Evolutionary conservation across 2,329 filamentous ascomycete genomes (phyloP).

Genomic region (Arachnopeziza araneosa): DNA sequence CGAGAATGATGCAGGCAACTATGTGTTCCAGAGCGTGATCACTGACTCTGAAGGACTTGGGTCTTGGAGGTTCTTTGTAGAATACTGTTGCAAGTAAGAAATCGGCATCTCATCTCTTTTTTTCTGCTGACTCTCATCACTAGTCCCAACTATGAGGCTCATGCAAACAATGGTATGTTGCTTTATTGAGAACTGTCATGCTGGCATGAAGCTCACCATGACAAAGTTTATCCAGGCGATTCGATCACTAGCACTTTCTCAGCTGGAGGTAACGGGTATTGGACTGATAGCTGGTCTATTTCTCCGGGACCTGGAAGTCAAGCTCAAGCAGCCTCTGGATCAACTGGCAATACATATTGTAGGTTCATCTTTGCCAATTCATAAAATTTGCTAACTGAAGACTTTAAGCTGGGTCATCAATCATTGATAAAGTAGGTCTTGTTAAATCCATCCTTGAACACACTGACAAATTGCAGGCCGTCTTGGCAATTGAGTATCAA

Average conservation of each 20-base stretch:
- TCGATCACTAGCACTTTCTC: slow-evolving; percentile 18
- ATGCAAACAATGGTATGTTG: slow-evolving; percentile 10
- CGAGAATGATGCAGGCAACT: slow-evolving; percentile 11
- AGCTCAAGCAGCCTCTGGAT: slow-evolving; percentile 8
- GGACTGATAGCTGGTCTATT: slow-evolving; percentile 19
- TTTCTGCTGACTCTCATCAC: background rate
- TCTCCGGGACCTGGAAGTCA: slow-evolving; percentile 10
- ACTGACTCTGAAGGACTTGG: slow-evolving; percentile 17
- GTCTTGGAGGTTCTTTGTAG: slow-evolving; percentile 19
- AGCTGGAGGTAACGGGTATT: slow-evolving; percentile 9
- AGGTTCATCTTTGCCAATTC: background rate
- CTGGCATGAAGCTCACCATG: background rate
- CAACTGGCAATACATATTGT: slow-evolving; percentile 15
- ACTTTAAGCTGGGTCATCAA: background rate
- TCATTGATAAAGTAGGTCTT: background rate
- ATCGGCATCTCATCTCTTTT: background rate
- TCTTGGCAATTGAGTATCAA: slow-evolving; percentile 9
- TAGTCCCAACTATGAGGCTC: slow-evolving; percentile 16
- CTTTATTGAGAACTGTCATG: background rate
- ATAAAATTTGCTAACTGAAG: background rate
- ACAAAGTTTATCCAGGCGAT: slow-evolving; percentile 18
- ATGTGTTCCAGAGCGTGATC: slow-evolving; percentile 18
- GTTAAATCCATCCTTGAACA: background rate
- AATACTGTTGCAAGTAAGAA: slow-evolving; percentile 22
- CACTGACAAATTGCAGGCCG: background rate